Base-by-base conservation (phyloP, 371 early-diverging fungal genomes). In the Syncephalis plumigaleata region DNA sequence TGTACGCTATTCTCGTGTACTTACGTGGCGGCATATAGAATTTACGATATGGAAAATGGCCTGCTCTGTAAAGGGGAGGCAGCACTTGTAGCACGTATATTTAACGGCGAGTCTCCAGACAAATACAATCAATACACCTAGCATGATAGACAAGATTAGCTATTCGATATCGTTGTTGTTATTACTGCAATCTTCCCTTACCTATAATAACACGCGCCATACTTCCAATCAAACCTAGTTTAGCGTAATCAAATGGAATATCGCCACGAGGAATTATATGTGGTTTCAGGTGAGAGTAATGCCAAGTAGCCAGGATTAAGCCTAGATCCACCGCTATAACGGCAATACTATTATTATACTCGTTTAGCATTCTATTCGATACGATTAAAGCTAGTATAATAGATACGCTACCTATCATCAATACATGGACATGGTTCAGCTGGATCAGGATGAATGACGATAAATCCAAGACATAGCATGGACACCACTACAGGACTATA, bases 311-410 rank as follows among this genome's bases (percentile, higher is more conserved):
- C 18, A 76, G 67, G 45, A 77, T 58, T 9, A 81, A 45, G 4
- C 86, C 86, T 47, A 76, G 69, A 17, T 79, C 53, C 0, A 72
- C 78, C 23, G 76, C 80, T 61, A 72, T 71, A 53, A 78, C 79
- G n/a, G 79, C 76, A 24, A 83, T 77, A 50, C 68, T 70, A 45
- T 11, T 2, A 15, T 5, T n/a, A 43, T 16, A 31, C 20, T 2
- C 36, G 8, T 40, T 36, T 17, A 49, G 7, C 1, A 17, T 16
- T 24, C 22, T 25, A 20, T 40, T 4, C 3, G 3, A 4, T 42
- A 42, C 22, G 3, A 18, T 18, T 42, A 4, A 21, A 17, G 3
- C 42, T 8, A 42, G n/a, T n/a, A n/a, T n/a, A n/a, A n/a, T n/a
- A n/a, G n/a, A n/a, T n/a, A n/a, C n/a, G n/a, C n/a, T 15, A 42